These are phyloP conservation scores for Eruca vesicaria DNA, from an alignment of 441 rosid genomes.

Conservation along the genomic window DNA sequence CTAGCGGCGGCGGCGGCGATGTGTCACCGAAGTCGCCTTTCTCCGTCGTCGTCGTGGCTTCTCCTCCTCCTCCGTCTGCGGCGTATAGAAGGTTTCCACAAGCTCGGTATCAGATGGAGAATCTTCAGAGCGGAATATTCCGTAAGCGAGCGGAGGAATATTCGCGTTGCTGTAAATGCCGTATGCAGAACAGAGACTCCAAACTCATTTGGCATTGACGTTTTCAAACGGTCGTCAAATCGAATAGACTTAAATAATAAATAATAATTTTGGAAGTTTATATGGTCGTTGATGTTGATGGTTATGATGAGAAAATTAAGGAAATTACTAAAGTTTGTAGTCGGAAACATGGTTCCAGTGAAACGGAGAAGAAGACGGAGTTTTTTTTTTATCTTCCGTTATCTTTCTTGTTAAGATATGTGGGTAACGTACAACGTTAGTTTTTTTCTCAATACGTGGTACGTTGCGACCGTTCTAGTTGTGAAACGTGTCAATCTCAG, in stretches of 20 bases:
- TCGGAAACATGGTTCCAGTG: neutral
- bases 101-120: constrained; percentile 9
- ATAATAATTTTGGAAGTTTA: neutral
- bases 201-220: constrained; percentile 28
- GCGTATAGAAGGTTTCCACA: neutral
- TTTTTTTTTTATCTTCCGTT: neutral
- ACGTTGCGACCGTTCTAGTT: constrained; percentile 31
- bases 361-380: constrained; percentile 6
- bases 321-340: neutral
- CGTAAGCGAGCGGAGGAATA: constrained; percentile 20
- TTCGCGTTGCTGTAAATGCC: constrained; percentile 31
- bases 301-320: constrained; percentile 3
- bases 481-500: constrained; percentile 21
- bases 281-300: constrained; percentile 4
- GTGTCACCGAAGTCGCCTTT: constrained; percentile 20
- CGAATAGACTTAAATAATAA: neutral
- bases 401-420: constrained; percentile 26
- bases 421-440: constrained; percentile 27
- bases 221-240: neutral
- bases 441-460: constrained; percentile 29
- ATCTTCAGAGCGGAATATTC: constrained; percentile 21
- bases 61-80: constrained; percentile 6
- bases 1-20: constrained; percentile 27
- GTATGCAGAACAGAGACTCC: constrained; percentile 22
- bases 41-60: neutral